phyloP scores from a whole-genome alignment of 148 eudicot species.

The Polygonum aviculare region DNA sequence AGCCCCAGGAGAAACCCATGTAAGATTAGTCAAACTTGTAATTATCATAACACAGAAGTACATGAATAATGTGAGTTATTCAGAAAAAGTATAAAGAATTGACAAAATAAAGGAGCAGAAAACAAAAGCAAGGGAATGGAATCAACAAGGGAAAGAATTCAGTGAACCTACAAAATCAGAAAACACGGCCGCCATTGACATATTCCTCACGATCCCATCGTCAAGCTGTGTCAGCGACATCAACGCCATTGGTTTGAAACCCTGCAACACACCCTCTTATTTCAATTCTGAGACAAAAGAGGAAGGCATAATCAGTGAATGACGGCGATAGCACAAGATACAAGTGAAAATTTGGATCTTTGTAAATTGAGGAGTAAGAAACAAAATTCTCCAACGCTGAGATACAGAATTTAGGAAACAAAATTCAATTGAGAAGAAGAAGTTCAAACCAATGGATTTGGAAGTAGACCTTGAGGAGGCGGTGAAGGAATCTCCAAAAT shows the following conservation, averaged over 20 bases:
- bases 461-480: no score
- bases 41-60: not conserved
- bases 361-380: no score
- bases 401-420: no score
- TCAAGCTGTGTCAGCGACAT: constrained; percentile 44
- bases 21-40: not conserved
- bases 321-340: not conserved
- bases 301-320: not conserved
- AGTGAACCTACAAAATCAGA: constrained; percentile 59
- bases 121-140: not conserved
- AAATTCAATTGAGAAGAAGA: no score
- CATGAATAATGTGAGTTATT: not conserved
- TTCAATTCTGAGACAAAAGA: no score
- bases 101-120: not conserved
- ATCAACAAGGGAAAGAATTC: not conserved
- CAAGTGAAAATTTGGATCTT: no score
- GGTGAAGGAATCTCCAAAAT: no score
- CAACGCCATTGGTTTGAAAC: constrained; percentile 18
- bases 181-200: constrained; percentile 75
- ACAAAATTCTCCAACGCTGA: no score
- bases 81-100: not conserved
- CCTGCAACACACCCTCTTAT: not conserved
- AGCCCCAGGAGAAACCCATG: not conserved
- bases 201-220: constrained; percentile 59
- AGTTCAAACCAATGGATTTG: no score